A percentile compares a stretch with the other conserved stretches of the same genome.
These are phyloP conservation scores for Casuarina glauca DNA, from an alignment of 306 rosid species.

Conservation along the genomic window DNA sequence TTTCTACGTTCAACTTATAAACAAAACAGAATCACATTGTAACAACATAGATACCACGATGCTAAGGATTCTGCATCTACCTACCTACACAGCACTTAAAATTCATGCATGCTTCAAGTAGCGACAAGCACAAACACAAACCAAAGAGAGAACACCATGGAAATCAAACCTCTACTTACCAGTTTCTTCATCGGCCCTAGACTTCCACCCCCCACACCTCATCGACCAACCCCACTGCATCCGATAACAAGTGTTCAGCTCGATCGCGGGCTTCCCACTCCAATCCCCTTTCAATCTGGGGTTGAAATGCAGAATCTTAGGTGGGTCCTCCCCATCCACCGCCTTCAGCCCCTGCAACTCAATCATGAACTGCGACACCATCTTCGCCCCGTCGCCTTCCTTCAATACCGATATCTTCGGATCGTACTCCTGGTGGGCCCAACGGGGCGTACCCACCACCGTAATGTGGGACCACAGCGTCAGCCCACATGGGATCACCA, in stretches of 20 bases:
- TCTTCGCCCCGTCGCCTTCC: conserved; percentile 65
- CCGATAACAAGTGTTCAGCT: conserved; percentile 87
- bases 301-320: conserved; percentile 86
- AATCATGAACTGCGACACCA: conserved; percentile 95
- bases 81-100: conserved; percentile 15
- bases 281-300: conserved; percentile 96
- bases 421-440: conserved; percentile 76
- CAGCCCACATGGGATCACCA: conserved; percentile 82
- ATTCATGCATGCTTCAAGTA: conserved; percentile 8
- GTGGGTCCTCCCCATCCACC: conserved; percentile 93
- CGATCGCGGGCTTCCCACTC: conserved; percentile 88
- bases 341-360: conserved; percentile 91
- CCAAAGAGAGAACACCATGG: not conserved
- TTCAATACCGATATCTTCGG: conserved; percentile 71
- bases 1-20: not conserved
- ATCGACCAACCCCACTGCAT: conserved; percentile 93
- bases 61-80: not conserved
- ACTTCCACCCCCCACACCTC: conserved; percentile 88
- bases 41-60: not conserved
- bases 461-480: conserved; percentile 90
- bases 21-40: not conserved
- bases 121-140: not conserved
- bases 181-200: conserved; percentile 82
- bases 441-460: conserved; percentile 85
- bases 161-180: conserved; percentile 45